Evolutionary conservation across 2,329 filamentous ascomycete genomes (phyloP), one percentile per base, ranked within the genome.

Genomic region (Pseudocercospora fijiensis): DNA sequence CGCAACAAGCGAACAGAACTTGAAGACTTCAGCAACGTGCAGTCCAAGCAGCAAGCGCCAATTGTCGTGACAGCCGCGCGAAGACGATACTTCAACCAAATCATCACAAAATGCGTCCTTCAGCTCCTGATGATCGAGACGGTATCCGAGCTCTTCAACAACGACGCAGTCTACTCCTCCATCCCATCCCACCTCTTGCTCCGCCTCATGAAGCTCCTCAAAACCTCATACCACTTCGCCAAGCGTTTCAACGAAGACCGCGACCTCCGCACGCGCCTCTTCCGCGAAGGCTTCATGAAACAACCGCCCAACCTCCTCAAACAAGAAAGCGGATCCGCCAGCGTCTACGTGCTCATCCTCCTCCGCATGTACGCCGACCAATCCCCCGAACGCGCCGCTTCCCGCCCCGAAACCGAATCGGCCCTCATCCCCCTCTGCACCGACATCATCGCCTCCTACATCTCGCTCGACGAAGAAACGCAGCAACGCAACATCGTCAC

Each of bases 101-200:
- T 99, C 77, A 99, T 99, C 78, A 97, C 94, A 13, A 94, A 96
- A 70, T 99, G 95, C 76, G 96, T 99, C 3, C 83, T 99, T 8
- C 96, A 99, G 77, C 86, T 99, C 1, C 87, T 99, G 68, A 99
- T 99, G 92, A 99, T 99, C 71, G 96, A 99, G 78, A 99, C 96
- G 0, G 96, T 99, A 47, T 96, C 96, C 73, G 96, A 99, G 78
- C 87, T 99, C 56, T 99, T 99, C 81, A 96, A 92, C 71, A 99
- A 98, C 77, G 93, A 98, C 75, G 87, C 90, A 0, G 96, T 99
- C 16, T 99, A 99, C 76, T 84, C 88, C 5, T 88, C 96, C 75
- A 99, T 99, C 43, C 96, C 95, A 0, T 96, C 92, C 0, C 81
- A 86, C 9, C 92, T 98, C 75, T 86, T 99, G 0, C 83, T 99